Evolutionary conservation across 129 eudicot genomes (phyloP), one percentile per base, ranked within the genome.

Genomic region (Arctium lappa): DNA sequence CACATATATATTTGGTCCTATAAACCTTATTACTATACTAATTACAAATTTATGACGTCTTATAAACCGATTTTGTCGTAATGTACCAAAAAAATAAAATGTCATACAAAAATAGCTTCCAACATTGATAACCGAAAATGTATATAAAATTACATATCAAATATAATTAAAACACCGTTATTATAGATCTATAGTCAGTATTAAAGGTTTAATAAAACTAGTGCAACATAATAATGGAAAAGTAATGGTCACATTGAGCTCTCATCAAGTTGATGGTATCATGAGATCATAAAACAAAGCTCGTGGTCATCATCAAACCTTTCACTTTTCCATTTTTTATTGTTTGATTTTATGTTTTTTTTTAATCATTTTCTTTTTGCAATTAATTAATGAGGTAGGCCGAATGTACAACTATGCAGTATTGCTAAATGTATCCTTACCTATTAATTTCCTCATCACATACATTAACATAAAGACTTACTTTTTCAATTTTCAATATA

Each of bases 251-350:
- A 80, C 78, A 44, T 13, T 80, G 16, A 73, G 71, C 79, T 69
- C 78, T 65, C 8, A 75, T 77, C 91, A 85, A 89, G 89, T 86
- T 88, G 92, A 85, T 83, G 85, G 83, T 71, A 88, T 93, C 91
- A 89, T 89, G 86, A 88, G 92, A 91, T 89, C 84, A 89, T 84
- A 86, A 88, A 88, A 84, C 96, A 89, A 84, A 80, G 82, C 91
- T 91, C 94, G 94, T 93, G 95, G 90, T 74, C 81, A 87, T 86
- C 94, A 90, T 86, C 85, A 80, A 75, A 39, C 91, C 69, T 75
- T 66, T 73, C 69, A 53, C 72, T 78, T 83, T 87, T 85, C 29
- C 86, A 69, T 83, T 77, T 78, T 31, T 68, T 31, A 46, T 66
- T 68, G 33, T 68, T 37, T 73, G 18, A 40, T 82, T 82, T 65